Evolutionary conservation across 2,329 filamentous ascomycete genomes (phyloP), one percentile per base, ranked within the genome.

Genomic region (Neopestalotiopsis rosae): DNA sequence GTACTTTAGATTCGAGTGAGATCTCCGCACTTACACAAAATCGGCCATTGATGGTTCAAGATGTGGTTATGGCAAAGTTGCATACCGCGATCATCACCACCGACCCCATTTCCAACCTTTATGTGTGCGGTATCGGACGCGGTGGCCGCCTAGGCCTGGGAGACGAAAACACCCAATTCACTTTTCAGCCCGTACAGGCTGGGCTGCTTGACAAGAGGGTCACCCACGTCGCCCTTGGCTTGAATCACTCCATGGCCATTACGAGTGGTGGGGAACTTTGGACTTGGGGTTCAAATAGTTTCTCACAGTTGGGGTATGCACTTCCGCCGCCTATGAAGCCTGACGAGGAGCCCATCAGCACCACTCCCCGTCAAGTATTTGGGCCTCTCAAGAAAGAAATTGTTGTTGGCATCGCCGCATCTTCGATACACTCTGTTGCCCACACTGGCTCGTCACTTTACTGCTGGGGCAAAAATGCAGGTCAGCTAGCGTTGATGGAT

Each of bases 401-500:
- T 1, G 88, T 98, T 17, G 80, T 93, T 28, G 96, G 96, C 0
- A 89, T 95, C 68, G 94, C 96, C 1, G 95, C 96, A 6, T 98
- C 96, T 1, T 87, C 93, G 0, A 90, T 97, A 52, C 96, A 99
- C 80, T 98, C 96, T 0, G 95, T 97, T 3, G 94, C 94, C 0
- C 92, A 96, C 76, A 98, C 94, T 0, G 86, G 88, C 1, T 89
- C 90, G 0, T 93, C 94, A 1, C 82, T 99, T 1, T 99, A 93
- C 77, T 97, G 94, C 2, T 99, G 97, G 86, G 96, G 96, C 28
- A 97, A 96, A 75, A 99, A 98, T 75, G 90, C 94, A 74, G 96
- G 96, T 1, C 96, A 99, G 79, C 87, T 99, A 61, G 96, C 94
- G 5, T 87, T 99, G 66, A 94, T 98, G 82, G 96, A 98, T 78